Base-by-base conservation (phyloP, 768 basidiomycete species). In the Astraeus odoratus region DNA sequence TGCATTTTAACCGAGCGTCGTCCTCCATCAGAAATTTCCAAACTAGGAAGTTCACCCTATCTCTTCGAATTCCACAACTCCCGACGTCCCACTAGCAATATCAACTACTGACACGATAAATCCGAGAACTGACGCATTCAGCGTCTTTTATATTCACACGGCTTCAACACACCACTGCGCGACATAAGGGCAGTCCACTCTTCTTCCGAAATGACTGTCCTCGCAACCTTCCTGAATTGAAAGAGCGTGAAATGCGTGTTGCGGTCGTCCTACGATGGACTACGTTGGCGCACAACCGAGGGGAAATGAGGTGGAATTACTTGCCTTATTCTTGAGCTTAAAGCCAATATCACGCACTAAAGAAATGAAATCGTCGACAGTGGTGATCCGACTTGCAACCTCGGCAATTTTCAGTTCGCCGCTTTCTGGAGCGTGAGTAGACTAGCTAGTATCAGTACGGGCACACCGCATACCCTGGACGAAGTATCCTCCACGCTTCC, bases 71-170 rank as follows among this genome's bases (percentile, higher is more conserved):
- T 8, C 10, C 24, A 16, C n/a, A 29, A 23, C 15, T 23, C n/a
- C 12, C 25, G 9, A 13, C 24, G 19, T 22, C 24, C 20, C 6
- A 37, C 36, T 38, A 15, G 22, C 15, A 39, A 24, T 15, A 12
- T 19, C 36, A 7, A n/a, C 33, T 34, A 34, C n/a, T 15, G 2
- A n/a, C 13, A 18, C 15, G 6, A n/a, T 10, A 12, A 5, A 34
- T 46, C 36, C 42, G 42, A 44, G 41, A 20, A 40, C 33, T 39
- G 5, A 22, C 7, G 10, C 34, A 13, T 22, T 75, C 65, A 95
- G 58, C 92, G 74, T 54, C 86, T 74, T 61, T 95, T 96, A 63
- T 96, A 96, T 67, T 95, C 88, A 64, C 92, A 96, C 27, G 93
- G 81, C 63, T 89, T 90, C 47, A 96, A 69, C 29, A 87, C 55